These are phyloP conservation scores for Schizopora paradoxa DNA, from an alignment of 1,284 basidiomycete species.

Conservation along the genomic window DNA sequence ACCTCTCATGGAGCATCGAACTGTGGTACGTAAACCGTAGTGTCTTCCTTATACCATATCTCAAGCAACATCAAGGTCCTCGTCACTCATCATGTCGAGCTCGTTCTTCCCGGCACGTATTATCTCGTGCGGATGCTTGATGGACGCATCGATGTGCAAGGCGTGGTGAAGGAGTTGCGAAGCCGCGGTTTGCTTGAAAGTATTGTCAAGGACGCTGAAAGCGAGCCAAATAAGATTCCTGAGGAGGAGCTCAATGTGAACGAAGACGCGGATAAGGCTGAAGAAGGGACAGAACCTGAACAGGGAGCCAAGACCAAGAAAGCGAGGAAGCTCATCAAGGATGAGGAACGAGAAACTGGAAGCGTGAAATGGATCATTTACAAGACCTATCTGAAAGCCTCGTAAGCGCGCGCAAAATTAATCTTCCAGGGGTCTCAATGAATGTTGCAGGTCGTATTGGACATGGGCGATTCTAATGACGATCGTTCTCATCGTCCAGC, in stretches of 20 bases:
- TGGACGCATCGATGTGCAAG: conserved; percentile 66
- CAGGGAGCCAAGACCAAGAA: conserved; percentile 36
- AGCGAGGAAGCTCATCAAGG: conserved; percentile 60
- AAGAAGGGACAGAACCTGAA: conserved; percentile 29
- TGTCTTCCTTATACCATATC: too few species aligned
- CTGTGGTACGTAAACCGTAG: too few species aligned
- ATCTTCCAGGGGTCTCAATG: conserved; percentile 17
- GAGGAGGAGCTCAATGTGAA: conserved; percentile 3
- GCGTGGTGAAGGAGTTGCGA: conserved; percentile 54
- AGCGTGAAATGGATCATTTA: conserved; percentile 79
- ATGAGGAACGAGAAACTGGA: conserved; percentile 68
- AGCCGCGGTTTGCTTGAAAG: conserved; percentile 52
- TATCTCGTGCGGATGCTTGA: conserved; percentile 72
- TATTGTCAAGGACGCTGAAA: conserved; percentile 36
- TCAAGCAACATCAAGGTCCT: conserved; percentile 50
- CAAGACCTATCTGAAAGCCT: conserved; percentile 69
- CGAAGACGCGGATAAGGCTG: conserved; percentile 30
- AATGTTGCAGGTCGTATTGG: conserved; percentile 53
- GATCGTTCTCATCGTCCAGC: conserved; percentile 44
- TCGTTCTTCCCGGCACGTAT: conserved; percentile 63
- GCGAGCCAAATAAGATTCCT: conserved; percentile 19
- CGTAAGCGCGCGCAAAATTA: conserved; percentile 33
- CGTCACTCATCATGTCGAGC: conserved; percentile 72
- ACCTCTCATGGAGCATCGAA: conserved; percentile 35
- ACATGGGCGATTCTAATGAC: conserved; percentile 48